A percentile compares a stretch with the other conserved stretches of the same genome.
Conservation (phyloP, 768 basidiomycete species). For the Lentinula guzmanii region DNA sequence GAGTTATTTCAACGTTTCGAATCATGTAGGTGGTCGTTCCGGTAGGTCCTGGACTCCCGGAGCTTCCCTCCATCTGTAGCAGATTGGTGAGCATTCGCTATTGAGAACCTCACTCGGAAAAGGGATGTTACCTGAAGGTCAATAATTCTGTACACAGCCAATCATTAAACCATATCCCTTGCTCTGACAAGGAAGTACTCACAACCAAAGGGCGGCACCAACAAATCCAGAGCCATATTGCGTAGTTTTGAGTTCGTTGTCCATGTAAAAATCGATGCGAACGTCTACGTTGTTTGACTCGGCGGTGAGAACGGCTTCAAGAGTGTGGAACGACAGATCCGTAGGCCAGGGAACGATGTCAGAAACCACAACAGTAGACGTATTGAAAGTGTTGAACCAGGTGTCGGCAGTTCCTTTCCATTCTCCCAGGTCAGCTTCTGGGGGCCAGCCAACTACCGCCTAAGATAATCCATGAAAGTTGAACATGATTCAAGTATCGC, state of each 20-base stretch:
- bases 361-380: conserved; percentile 32
- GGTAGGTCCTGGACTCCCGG: conserved; percentile 35
- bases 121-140: conserved; percentile 29
- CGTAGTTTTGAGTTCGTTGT: conserved; percentile 26
- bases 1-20: conserved; percentile 33
- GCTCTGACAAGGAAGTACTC: conserved; percentile 11
- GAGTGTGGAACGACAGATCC: conserved; percentile 36
- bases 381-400: conserved; percentile 43
- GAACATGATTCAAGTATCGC: background rate
- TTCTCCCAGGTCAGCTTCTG: conserved; percentile 37
- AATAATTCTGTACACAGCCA: conserved; percentile 27
- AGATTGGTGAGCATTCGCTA: background rate
- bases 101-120: too few species aligned
- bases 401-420: conserved; percentile 40
- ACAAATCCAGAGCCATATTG: conserved; percentile 36
- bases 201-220: conserved; percentile 36
- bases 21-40: conserved; percentile 35
- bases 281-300: conserved; percentile 30
- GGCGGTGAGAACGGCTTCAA: conserved; percentile 35
- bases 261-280: conserved; percentile 35
- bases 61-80: conserved; percentile 38
- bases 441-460: conserved; percentile 38
- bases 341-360: conserved; percentile 34
- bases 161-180: background rate
- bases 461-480: conserved; percentile 1